Evolutionary conservation across 2,329 filamentous ascomycete species (phyloP).

Genomic region (Calonectria ilicicola): DNA sequence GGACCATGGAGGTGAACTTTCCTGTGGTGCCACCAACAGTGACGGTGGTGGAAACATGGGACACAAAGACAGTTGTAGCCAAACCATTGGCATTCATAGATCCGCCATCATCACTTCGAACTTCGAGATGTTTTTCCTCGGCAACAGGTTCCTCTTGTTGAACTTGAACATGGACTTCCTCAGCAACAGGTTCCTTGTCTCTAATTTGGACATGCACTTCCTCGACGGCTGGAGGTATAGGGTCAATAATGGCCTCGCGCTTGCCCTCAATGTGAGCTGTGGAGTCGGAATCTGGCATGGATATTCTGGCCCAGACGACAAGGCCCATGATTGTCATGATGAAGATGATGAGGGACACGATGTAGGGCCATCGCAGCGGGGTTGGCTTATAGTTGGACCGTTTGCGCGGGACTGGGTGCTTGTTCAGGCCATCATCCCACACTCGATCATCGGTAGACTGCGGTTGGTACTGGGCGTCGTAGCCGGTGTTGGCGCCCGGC

Average conservation of each 20-base stretch:
- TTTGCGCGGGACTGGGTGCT: slow-evolving; percentile 29
- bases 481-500: slow-evolving; percentile 29
- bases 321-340: slow-evolving; percentile 37
- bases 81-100: neutral
- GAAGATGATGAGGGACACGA: slow-evolving; percentile 30
- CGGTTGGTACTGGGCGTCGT: slow-evolving; percentile 37
- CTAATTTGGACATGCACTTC: neutral
- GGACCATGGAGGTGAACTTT: slow-evolving; percentile 26
- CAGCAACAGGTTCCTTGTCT: neutral
- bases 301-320: slow-evolving; percentile 36
- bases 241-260: slow-evolving; percentile 3
- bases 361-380: slow-evolving; percentile 41
- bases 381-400: slow-evolving; percentile 39
- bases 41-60: slow-evolving; percentile 18
- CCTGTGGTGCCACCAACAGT: slow-evolving; percentile 2
- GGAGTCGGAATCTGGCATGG: slow-evolving; percentile 40
- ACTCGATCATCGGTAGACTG: slow-evolving; percentile 37
- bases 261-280: slow-evolving; percentile 35
- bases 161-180: neutral
- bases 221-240: neutral
- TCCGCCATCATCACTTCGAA: neutral
- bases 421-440: slow-evolving; percentile 32
- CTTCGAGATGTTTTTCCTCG: neutral
- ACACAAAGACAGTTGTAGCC: neutral
- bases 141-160: neutral